Evolutionary conservation across 2,329 filamentous ascomycete genomes (phyloP).

Genomic region (Ophiostoma quercus): DNA sequence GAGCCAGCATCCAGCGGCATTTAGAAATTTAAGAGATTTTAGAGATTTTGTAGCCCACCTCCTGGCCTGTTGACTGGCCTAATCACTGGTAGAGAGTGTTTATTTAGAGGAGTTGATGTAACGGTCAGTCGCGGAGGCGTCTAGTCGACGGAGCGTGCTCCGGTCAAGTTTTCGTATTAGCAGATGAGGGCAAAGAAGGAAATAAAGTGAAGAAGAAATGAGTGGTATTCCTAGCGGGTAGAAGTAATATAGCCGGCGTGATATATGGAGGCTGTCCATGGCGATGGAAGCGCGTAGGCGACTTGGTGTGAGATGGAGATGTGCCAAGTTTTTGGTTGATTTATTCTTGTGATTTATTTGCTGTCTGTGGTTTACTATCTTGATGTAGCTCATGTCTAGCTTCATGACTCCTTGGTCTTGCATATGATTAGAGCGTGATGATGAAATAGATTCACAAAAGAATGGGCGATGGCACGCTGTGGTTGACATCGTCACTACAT

Average conservation of each 20-base stretch:
- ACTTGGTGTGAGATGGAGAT: background rate
- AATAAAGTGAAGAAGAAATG: background rate
- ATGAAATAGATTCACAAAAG: background rate
- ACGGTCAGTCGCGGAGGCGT: background rate
- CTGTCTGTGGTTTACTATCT: background rate
- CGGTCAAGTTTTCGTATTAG: background rate
- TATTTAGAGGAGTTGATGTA: constrained; percentile 6
- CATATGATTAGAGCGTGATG: background rate
- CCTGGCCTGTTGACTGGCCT: background rate
- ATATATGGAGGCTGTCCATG: constrained; percentile 8
- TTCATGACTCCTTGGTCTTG: background rate
- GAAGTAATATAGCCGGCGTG: constrained; percentile 1
- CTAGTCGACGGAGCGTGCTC: background rate
- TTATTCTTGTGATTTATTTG: background rate
- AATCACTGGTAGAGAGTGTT: background rate
- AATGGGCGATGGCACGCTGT: background rate
- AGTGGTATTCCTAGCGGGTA: background rate
- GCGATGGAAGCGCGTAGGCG: constrained; percentile 3
- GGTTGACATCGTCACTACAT: background rate
- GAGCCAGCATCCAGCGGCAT: background rate
- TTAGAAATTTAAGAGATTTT: background rate
- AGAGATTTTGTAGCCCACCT: too few relatives aligned
- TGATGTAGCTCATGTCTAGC: background rate
- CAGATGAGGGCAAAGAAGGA: background rate
- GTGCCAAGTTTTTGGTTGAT: background rate